A percentile compares a stretch with the other conserved stretches of the same genome.
phyloP scores from a whole-genome alignment of 2,329 filamentous ascomycete genomes.

The Apiospora aurea region DNA sequence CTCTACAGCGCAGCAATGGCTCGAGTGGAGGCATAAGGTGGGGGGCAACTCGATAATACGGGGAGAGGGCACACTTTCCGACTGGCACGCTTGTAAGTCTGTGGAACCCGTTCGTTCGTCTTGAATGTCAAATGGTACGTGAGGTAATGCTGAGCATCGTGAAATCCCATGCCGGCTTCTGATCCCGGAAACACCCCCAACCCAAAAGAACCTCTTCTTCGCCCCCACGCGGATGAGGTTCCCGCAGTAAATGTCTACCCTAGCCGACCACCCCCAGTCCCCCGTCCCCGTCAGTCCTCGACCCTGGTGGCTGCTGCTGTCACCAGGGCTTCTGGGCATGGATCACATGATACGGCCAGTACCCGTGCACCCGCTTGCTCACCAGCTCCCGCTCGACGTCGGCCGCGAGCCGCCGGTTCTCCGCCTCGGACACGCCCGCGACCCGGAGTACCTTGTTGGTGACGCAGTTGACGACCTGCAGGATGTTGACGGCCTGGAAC shows the following conservation, averaged over 20 bases:
- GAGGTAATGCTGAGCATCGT: not conserved
- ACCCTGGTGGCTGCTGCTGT: not conserved
- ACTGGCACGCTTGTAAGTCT: not conserved
- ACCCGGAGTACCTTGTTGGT: slow-evolving; percentile 4
- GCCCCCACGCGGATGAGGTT: not conserved
- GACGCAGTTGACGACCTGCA: slow-evolving; percentile 17
- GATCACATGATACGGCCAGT: not conserved
- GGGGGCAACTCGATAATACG: not conserved
- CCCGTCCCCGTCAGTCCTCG: too few relatives aligned
- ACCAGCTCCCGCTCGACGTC: not conserved
- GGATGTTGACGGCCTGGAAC: not conserved
- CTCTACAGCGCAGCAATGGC: not conserved
- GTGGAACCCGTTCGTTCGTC: not conserved
- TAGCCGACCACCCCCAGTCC: too few relatives aligned
- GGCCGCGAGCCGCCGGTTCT: not conserved
- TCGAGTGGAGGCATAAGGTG: not conserved
- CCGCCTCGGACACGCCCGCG: not conserved
- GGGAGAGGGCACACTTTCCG: not conserved
- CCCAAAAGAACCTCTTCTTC: not conserved
- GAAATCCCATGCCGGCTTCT: not conserved
- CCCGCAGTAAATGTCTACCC: too few relatives aligned
- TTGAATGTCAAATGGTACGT: not conserved
- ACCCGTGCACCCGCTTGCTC: not conserved
- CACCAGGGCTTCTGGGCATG: slow-evolving; percentile 12
- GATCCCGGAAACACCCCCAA: not conserved